Conservation (phyloP, 1,284 basidiomycete species). For the Xerocomus nothofagi region DNA sequence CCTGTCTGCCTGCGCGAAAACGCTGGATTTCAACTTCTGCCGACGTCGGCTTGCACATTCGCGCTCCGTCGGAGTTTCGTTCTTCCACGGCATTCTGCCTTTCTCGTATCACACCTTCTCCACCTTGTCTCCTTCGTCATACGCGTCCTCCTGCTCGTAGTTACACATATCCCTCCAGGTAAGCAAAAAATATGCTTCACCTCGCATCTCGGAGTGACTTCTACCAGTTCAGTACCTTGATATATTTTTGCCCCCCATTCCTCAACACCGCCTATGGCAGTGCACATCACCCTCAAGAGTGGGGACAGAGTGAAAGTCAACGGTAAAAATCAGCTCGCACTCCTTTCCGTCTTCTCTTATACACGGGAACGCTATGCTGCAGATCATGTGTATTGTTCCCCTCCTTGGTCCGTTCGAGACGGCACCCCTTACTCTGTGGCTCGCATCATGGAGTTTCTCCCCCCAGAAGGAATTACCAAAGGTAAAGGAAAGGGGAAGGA, state of each 20-base stretch:
- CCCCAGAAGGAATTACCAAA: slow-evolving; percentile 66
- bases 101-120: slow-evolving; percentile 34
- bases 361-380: slow-evolving; percentile 34
- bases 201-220: slow-evolving; percentile 3
- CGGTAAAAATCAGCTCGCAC: slow-evolving; percentile 50
- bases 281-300: slow-evolving; percentile 57
- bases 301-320: slow-evolving; percentile 81
- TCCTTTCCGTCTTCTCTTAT: slow-evolving; percentile 20
- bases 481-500: slow-evolving; percentile 59
- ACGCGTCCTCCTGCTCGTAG: slow-evolving; percentile 26
- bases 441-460: slow-evolving; percentile 94
- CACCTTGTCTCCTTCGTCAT: slow-evolving; percentile 38
- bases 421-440: slow-evolving; percentile 93
- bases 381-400: slow-evolving; percentile 97
- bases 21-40: background rate
- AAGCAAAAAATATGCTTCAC: slow-evolving; percentile 25
- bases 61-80: slow-evolving; percentile 39
- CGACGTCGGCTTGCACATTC: slow-evolving; percentile 25
- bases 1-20: background rate
- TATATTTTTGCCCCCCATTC: slow-evolving; percentile 28
- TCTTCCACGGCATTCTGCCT: slow-evolving; percentile 30
- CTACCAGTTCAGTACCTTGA: slow-evolving; percentile 3
- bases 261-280: slow-evolving; percentile 24
- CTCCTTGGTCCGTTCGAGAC: slow-evolving; percentile 86
- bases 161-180: slow-evolving; percentile 25